Evolutionary conservation across 2,329 filamentous ascomycete species (phyloP), one percentile per base, ranked within the genome.

Genomic region (Neonectria ditissima): DNA sequence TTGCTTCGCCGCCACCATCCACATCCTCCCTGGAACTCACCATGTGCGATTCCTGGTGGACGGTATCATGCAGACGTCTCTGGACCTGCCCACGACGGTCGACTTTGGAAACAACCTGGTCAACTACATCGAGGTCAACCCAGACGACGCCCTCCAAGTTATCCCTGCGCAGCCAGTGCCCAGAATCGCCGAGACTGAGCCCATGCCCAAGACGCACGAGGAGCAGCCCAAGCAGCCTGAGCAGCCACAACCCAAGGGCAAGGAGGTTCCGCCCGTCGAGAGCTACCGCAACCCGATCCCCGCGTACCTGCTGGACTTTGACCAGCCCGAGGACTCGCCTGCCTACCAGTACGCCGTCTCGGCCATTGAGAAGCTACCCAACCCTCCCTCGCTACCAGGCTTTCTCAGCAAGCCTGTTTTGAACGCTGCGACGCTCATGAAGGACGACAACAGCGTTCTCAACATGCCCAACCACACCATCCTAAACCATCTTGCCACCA

Each of bases 381-480:
- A 89, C 24, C 95, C 96, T 5, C 96, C 96, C 1, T 90, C 87
- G 69, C 84, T 99, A 47, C 96, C 96, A 1, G 89, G 96, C 52
- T 98, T 98, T 81, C 82, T 99, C 53, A 92, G 91, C 71, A 97
- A 97, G 81, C 96, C 94, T 32, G 97, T 99, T 63, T 81, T 99
- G 69, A 99, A 99, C 78, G 92, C 92, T 52, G 91, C 90, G 2
- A 94, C 93, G 26, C 90, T 95, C 7, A 93, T 97, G 85, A 98
- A 98, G 82, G 96, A 99, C 77, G 96, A 99, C 80, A 97, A 95
- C 79, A 97, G 94, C 80, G 96, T 99, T 65, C 82, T 99, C 67
- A 96, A 93, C 70, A 95, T 97, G 87, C 96, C 96, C 14, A 99
- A 98, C 74, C 95, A 99, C 75, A 97, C 96, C 0, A 93, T 98